phyloP scores from a whole-genome alignment of 768 basidiomycete species.

The Suillus decipiens region DNA sequence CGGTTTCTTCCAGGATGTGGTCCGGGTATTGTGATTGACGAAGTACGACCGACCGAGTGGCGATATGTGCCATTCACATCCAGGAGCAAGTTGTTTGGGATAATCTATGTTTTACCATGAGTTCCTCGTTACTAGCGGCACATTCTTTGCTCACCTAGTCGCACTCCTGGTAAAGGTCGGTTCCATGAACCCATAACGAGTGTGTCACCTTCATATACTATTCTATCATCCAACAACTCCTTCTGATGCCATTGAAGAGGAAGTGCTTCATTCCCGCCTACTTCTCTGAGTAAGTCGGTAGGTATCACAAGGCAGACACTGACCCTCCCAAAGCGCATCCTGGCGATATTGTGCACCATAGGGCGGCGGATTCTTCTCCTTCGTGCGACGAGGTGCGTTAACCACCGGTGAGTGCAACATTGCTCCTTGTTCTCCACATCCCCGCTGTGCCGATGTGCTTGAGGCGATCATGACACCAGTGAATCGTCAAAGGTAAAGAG shows the following conservation, averaged over 20 bases:
- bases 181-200: background rate
- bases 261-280: background rate
- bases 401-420: background rate
- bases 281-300: background rate
- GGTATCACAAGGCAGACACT: too few relatives aligned
- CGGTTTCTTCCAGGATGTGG: background rate
- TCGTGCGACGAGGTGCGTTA: background rate
- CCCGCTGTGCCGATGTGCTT: background rate
- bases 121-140: background rate
- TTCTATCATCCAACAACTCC: background rate
- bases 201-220: background rate
- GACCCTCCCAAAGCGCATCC: background rate
- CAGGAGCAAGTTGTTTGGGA: background rate
- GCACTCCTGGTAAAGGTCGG: slow-evolving; percentile 3
- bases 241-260: background rate
- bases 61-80: slow-evolving; percentile 2
- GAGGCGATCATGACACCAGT: background rate
- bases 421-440: background rate
- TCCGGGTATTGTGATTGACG: background rate
- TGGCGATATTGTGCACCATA: background rate
- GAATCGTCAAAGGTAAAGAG: too few relatives aligned
- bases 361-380: background rate
- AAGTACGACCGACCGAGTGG: background rate
- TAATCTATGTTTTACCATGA: background rate
- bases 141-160: background rate